These are phyloP conservation scores for Jacaranda mimosifolia DNA, from an alignment of 257 asterid species.

Conservation along the genomic window DNA sequence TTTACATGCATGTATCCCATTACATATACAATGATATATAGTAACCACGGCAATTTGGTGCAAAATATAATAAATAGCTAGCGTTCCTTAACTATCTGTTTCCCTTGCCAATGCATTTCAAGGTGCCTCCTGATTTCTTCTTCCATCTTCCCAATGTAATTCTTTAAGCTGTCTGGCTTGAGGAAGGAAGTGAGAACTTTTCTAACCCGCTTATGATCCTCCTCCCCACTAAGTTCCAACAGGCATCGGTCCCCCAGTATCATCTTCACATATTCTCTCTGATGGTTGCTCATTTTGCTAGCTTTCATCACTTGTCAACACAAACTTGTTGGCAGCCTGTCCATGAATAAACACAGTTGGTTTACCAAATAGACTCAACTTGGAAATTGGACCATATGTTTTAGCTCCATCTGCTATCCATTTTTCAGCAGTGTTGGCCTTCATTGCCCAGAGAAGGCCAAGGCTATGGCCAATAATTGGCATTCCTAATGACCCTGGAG, in stretches of 20 bases:
- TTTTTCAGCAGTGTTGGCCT: constrained; percentile 70
- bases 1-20: too few species aligned
- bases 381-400: constrained; percentile 67
- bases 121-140: constrained; percentile 62
- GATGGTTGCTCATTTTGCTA: constrained; percentile 56
- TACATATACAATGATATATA: too few species aligned
- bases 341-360: constrained; percentile 75
- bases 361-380: constrained; percentile 75
- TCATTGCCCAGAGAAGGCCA: constrained; percentile 69
- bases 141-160: constrained; percentile 66
- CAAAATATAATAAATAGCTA: too few species aligned
- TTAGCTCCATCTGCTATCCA: constrained; percentile 62
- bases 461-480: constrained; percentile 83
- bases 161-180: constrained; percentile 70
- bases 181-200: constrained; percentile 67
- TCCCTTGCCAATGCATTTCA: constrained; percentile 63
- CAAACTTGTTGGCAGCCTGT: constrained; percentile 79
- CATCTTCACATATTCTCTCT: constrained; percentile 62
- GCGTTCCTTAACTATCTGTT: constrained; percentile 59
- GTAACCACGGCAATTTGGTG: too few species aligned
- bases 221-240: constrained; percentile 69
- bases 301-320: constrained; percentile 56
- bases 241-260: constrained; percentile 66
- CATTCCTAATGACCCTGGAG: constrained; percentile 77
- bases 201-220: constrained; percentile 72